These are phyloP conservation scores for Mortierella sp. DNA, from an alignment of 371 early-diverging fungal genomes.

Conservation along the genomic window DNA sequence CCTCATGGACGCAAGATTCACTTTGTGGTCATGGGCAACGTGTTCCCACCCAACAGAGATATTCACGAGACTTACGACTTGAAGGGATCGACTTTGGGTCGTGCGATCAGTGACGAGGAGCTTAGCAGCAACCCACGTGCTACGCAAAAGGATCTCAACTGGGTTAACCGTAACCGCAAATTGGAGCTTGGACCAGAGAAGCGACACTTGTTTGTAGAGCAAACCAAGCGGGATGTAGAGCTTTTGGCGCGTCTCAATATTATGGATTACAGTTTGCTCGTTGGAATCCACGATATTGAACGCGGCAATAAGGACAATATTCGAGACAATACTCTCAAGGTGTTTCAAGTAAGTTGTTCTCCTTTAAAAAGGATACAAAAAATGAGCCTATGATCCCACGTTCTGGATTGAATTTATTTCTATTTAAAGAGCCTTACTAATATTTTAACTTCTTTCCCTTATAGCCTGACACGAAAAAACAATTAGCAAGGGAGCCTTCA, in stretches of 20 bases:
- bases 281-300: constrained; percentile 89
- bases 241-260: constrained; percentile 84
- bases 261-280: constrained; percentile 97
- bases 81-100: constrained; percentile 94
- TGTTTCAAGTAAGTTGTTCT: constrained; percentile 71
- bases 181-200: constrained; percentile 90
- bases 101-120: constrained; percentile 82
- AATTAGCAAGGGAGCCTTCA: constrained; percentile 45
- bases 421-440: neutral
- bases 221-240: constrained; percentile 88
- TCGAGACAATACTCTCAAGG: constrained; percentile 87
- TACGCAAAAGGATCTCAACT: constrained; percentile 96
- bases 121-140: constrained; percentile 81
- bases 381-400: neutral
- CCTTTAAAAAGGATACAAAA: neutral
- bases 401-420: neutral
- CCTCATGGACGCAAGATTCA: constrained; percentile 94
- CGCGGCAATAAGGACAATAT: constrained; percentile 89
- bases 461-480: constrained; percentile 67
- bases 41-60: constrained; percentile 95
- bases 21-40: constrained; percentile 99
- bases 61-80: constrained; percentile 96
- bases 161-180: constrained; percentile 79
- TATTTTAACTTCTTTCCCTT: neutral
- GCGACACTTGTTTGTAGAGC: constrained; percentile 78